Percentiles rank a stretch among this genome's conserved stretches.
phyloP scores from a whole-genome alignment of 305 asterid genomes.

The Fraxinus dipetala region DNA sequence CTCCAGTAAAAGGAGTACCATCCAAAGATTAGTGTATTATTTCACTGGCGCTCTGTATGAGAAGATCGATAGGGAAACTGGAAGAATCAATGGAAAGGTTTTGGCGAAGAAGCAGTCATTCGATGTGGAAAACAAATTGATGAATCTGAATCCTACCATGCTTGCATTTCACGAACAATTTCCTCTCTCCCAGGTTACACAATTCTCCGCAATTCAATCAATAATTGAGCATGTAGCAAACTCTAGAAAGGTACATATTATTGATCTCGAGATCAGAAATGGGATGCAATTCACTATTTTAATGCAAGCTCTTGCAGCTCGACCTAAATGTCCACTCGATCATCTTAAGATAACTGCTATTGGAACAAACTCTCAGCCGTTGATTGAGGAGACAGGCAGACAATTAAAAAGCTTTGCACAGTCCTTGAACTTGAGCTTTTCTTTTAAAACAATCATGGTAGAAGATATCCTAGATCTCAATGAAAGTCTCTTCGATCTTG shows the following conservation, averaged over 20 bases:
- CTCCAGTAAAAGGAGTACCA: slow-evolving; percentile 18
- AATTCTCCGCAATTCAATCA: slow-evolving; percentile 48
- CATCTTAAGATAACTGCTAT: slow-evolving; percentile 48
- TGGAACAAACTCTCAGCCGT: slow-evolving; percentile 23
- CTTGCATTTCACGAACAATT: slow-evolving; percentile 36
- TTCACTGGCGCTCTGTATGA: slow-evolving; percentile 54
- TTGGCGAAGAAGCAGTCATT: slow-evolving; percentile 27
- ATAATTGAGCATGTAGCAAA: slow-evolving; percentile 39
- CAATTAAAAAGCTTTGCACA: slow-evolving; percentile 34
- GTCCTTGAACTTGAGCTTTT: slow-evolving; percentile 28
- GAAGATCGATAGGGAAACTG: slow-evolving; percentile 48
- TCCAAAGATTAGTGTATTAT: slow-evolving; percentile 46
- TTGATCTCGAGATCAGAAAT: slow-evolving; percentile 26
- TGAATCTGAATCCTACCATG: slow-evolving; percentile 13
- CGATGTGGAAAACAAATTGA: slow-evolving; percentile 16
- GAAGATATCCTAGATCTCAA: slow-evolving; percentile 16
- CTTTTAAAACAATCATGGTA: slow-evolving; percentile 15
- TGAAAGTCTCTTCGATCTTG: not conserved
- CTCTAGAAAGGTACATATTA: slow-evolving; percentile 32
- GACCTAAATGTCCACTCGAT: slow-evolving; percentile 22
- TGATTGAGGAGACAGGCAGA: slow-evolving; percentile 30
- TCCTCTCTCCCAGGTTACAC: slow-evolving; percentile 44
- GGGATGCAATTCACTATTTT: slow-evolving; percentile 27
- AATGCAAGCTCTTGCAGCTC: slow-evolving; percentile 37
- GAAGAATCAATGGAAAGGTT: slow-evolving; percentile 27